These are phyloP conservation scores for Diospyros lotus DNA, from an alignment of 148 eudicot genomes.

Conservation along the genomic window DNA sequence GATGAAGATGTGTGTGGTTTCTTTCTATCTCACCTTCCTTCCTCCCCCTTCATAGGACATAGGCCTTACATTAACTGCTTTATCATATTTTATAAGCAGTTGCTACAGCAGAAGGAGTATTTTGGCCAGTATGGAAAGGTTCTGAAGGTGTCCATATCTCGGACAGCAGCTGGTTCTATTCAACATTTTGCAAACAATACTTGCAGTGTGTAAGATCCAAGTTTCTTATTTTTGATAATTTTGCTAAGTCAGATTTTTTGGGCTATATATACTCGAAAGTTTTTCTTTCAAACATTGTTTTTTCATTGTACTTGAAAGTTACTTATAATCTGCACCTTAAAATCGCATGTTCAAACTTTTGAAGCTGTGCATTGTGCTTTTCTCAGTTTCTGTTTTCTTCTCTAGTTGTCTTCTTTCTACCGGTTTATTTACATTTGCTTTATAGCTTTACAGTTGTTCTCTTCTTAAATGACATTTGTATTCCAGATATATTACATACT, in stretches of 20 bases:
- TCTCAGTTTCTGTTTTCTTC: neutral
- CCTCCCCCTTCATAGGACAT: neutral
- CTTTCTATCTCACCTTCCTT: conserved; percentile 5
- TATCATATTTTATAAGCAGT: conserved; percentile 37
- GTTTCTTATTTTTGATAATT: neutral
- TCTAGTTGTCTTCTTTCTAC: neutral
- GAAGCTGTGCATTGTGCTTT: neutral
- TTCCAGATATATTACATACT: conserved; percentile 86
- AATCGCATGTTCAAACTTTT: no score
- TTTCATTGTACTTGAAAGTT: no score
- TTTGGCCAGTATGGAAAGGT: conserved; percentile 94
- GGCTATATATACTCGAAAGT: no score
- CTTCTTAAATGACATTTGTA: neutral
- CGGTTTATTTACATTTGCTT: neutral
- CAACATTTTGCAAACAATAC: conserved; percentile 86
- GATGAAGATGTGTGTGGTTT: conserved; percentile 76
- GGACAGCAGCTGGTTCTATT: conserved; percentile 82
- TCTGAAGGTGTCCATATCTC: conserved; percentile 85
- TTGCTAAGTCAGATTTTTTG: no score
- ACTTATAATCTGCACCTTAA: no score
- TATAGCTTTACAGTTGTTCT: neutral
- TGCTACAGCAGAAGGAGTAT: conserved; percentile 71
- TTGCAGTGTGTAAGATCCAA: conserved; percentile 83
- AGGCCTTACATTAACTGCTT: neutral
- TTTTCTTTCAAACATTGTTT: no score